A percentile compares a stretch with the other conserved stretches of the same genome.
Conservation (phyloP, 768 basidiomycete species). For the Boletus patriciae region DNA sequence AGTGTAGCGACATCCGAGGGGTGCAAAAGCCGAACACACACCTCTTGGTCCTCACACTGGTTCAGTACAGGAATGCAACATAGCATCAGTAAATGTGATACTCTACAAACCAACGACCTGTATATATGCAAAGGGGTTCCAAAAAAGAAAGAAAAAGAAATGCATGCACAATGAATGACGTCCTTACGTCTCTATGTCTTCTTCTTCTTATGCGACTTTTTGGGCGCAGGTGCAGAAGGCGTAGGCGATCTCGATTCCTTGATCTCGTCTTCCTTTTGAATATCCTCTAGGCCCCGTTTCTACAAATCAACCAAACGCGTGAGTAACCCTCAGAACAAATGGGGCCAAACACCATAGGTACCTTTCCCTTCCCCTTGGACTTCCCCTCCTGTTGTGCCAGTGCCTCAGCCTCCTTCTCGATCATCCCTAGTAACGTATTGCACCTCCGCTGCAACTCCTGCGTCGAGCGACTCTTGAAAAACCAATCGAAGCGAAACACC, state of each 20-base stretch:
- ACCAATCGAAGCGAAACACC: conserved; percentile 97
- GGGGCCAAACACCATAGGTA: conserved; percentile 27
- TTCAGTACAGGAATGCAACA: too few relatives aligned
- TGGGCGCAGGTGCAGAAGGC: conserved; percentile 52
- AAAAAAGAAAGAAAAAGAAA: too few relatives aligned
- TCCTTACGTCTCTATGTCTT: conserved; percentile 43
- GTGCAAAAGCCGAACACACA: too few relatives aligned
- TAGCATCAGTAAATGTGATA: too few relatives aligned
- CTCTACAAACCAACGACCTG: too few relatives aligned
- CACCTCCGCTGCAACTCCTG: conserved; percentile 88
- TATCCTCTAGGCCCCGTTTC: conserved; percentile 76
- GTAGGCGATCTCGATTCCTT: conserved; percentile 64
- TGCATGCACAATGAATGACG: too few relatives aligned
- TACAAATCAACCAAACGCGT: conserved; percentile 24
- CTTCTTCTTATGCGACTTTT: conserved; percentile 67
- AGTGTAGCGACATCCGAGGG: too few relatives aligned
- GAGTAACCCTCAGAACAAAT: neutral
- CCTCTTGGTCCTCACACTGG: too few relatives aligned
- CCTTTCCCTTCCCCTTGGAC: conserved; percentile 68
- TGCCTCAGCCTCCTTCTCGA: conserved; percentile 83
- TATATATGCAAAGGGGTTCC: too few relatives aligned
- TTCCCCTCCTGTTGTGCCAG: conserved; percentile 68
- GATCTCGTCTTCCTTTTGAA: conserved; percentile 46
- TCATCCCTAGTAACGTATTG: conserved; percentile 83
- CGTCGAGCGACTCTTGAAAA: conserved; percentile 90